These are phyloP conservation scores for Puccinia polysora DNA, from an alignment of 1,284 basidiomycete species.

Conservation along the genomic window DNA sequence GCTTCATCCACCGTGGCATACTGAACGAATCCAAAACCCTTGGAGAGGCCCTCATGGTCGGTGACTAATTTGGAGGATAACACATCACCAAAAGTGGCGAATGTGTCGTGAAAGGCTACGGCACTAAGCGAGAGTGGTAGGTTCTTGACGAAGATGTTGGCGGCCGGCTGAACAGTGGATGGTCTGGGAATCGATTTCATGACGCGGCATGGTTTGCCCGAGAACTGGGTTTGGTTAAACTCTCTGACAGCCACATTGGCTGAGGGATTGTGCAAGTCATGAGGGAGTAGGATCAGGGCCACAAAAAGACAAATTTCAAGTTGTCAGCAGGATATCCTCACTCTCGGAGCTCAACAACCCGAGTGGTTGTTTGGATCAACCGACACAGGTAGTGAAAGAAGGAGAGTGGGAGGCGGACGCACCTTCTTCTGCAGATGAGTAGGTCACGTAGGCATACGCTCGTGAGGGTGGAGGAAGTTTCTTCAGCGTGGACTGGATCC, in stretches of 20 bases:
- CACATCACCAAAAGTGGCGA: conserved; percentile 13
- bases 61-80: conserved; percentile 15
- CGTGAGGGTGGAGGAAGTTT: not conserved
- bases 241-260: conserved; percentile 3
- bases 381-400: not conserved
- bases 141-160: conserved; percentile 23
- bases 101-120: conserved; percentile 6
- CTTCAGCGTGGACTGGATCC: not conserved
- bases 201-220: conserved; percentile 13
- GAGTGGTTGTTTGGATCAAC: too few relatives aligned
- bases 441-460: conserved; percentile 13
- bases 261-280: not conserved
- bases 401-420: not conserved
- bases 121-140: not conserved
- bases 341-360: not conserved
- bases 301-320: not conserved
- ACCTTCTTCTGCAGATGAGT: conserved; percentile 11
- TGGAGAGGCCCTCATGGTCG: conserved; percentile 35
- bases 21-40: conserved; percentile 41
- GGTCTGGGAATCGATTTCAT: conserved; percentile 3
- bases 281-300: not conserved
- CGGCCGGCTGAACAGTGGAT: not conserved
- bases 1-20: conserved; percentile 17
- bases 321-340: not conserved
- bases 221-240: not conserved